Base-by-base conservation (phyloP, 805 yeast genomes). In the Hanseniaspora pseudoguilliermondii region DNA sequence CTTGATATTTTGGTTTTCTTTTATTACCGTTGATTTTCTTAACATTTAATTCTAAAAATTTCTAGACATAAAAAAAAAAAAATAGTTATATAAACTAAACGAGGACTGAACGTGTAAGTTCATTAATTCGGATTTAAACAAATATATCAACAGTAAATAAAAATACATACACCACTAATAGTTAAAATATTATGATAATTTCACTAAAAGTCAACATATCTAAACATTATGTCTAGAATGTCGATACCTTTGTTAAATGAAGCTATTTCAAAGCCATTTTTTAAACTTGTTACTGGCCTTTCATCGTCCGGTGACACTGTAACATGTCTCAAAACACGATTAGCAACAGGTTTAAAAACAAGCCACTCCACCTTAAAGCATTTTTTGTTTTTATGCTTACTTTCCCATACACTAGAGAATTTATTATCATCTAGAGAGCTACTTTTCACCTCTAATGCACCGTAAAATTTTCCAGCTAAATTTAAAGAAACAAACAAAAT, bases 221-320 rank as follows among this genome's bases (percentile, higher is more conserved):
- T 48, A 13, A 65, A 63, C 60, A 78, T 77, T 5, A 77, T 68
- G 27, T 73, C 70, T 42, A 81, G 56, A 74, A 80, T 73, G 20
- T 74, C 67, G 10, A 67, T 57, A 1, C 81, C 84, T 32, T 76
- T 66, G 2, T 70, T 72, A 50, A 67, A 69, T 0, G 84, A 81
- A 21, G 80, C 60, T 57, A 78, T 82, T 63, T 80, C 84, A 0
- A 84, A 78, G 61, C 81, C 85, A 60, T 84, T 73, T 20, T 84
- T 79, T 29, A 32, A 39, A 59, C 75, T 73, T 1, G 83, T 76
- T 0, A 81, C 79, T 1, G 82, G 77, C 61, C 71, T 71, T 61
- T 68, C 68, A 29, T 75, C 80, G 60, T 79, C 77, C 29, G 69
- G 61, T 3, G 75, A 71, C 7, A 77, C 69, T 53, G 68, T 65